A percentile compares a stretch with the other conserved stretches of the same genome.
These are phyloP conservation scores for Cyclotella distinguenda DNA, from an alignment of 108 stramenopile species.

Conservation along the genomic window DNA sequence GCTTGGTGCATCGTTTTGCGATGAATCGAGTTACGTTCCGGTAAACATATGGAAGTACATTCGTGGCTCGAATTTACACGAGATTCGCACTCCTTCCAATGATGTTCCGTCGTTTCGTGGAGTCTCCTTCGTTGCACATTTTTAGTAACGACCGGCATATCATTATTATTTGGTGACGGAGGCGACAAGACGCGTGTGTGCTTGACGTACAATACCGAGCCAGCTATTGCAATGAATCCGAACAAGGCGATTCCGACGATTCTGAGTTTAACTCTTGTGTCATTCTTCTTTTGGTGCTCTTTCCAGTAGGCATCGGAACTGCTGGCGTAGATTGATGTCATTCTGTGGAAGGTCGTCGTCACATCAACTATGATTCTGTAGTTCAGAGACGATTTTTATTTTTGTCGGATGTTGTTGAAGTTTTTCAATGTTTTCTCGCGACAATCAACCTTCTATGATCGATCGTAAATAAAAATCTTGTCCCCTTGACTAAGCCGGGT, in stretches of 20 bases:
- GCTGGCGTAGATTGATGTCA: constrained; percentile 34
- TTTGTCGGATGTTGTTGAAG: neutral
- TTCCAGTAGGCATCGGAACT: constrained; percentile 37
- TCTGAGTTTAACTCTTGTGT: neutral
- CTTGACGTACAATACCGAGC: constrained; percentile 2
- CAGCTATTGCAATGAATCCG: constrained; percentile 5
- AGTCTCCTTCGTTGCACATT: constrained; percentile 15
- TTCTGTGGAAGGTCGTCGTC: neutral
- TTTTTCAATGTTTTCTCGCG: neutral
- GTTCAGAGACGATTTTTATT: neutral
- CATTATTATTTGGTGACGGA: too few relatives aligned
- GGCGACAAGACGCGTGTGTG: neutral
- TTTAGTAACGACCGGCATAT: too few relatives aligned
- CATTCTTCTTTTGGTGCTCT: constrained; percentile 31
- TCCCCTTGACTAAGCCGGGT: too few relatives aligned
- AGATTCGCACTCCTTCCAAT: constrained; percentile 42
- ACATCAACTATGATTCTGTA: neutral
- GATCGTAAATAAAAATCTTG: too few relatives aligned
- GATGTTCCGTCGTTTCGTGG: constrained; percentile 17
- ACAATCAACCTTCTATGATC: too few relatives aligned
- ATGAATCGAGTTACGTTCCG: constrained; percentile 45
- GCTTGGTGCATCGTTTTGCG: constrained; percentile 47
- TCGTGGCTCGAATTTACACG: constrained; percentile 36
- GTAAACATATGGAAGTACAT: constrained; percentile 33
- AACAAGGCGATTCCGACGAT: neutral